These are phyloP conservation scores for Apostasia shenzhenica DNA, from an alignment of 106 monocot genomes.

Conservation along the genomic window DNA sequence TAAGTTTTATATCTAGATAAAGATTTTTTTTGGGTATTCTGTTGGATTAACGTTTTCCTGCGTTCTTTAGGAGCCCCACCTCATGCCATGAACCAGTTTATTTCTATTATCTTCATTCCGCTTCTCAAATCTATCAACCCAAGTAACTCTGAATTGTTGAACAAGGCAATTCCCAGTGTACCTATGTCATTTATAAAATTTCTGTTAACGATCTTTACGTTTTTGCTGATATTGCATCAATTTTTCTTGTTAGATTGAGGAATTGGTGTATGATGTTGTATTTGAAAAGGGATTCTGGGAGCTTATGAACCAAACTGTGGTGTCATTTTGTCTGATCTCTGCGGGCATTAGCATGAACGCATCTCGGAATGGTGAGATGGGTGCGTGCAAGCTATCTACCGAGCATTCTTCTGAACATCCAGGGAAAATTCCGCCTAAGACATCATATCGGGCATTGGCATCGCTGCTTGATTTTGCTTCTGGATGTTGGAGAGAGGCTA, in stretches of 20 bases:
- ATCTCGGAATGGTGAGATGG: constrained; percentile 12
- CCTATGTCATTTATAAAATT: not conserved
- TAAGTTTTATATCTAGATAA: constrained; percentile 7
- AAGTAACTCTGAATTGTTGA: constrained; percentile 37
- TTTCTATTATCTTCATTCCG: constrained; percentile 52
- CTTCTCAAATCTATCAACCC: constrained; percentile 25
- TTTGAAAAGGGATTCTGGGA: constrained; percentile 30
- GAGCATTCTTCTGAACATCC: constrained; percentile 1
- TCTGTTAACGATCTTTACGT: not conserved
- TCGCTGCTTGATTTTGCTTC: constrained; percentile 36
- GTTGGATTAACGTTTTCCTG: not conserved
- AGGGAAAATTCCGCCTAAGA: constrained; percentile 17
- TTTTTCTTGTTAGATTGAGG: constrained; percentile 22
- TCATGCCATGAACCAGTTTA: constrained; percentile 24
- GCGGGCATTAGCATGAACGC: constrained; percentile 24
- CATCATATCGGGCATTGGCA: constrained; percentile 36
- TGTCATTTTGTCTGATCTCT: constrained; percentile 63
- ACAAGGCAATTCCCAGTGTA: constrained; percentile 21
- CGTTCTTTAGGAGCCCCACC: constrained; percentile 9
- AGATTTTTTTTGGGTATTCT: not conserved
- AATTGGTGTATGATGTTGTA: constrained; percentile 37
- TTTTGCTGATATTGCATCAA: not conserved
- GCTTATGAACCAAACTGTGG: constrained; percentile 35
- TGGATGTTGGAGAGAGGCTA: constrained; percentile 8
- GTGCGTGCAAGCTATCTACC: constrained; percentile 21